Percentiles rank a stretch among this genome's conserved stretches.
These are phyloP conservation scores for Microcos paniculata DNA, from an alignment of 345 rosid species.

Conservation along the genomic window DNA sequence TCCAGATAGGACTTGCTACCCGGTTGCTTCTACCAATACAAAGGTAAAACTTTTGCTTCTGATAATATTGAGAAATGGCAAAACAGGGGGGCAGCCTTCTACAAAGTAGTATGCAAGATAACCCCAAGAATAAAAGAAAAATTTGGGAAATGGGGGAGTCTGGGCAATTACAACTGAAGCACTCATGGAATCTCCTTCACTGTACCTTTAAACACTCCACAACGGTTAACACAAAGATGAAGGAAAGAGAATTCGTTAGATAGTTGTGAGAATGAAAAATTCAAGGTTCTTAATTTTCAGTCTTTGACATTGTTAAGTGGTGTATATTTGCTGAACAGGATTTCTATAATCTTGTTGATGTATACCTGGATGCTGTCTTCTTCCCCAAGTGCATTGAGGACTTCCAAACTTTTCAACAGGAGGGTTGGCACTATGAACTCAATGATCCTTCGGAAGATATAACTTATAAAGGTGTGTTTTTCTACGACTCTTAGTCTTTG, in stretches of 20 bases:
- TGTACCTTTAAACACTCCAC: background rate
- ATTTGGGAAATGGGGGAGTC: background rate
- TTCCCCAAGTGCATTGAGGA: slow-evolving; percentile 95
- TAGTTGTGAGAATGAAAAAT: background rate
- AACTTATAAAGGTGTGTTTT: slow-evolving; percentile 70
- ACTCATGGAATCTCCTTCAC: background rate
- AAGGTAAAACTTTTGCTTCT: slow-evolving; percentile 49
- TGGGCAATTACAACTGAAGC: background rate
- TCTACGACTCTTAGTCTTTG: background rate
- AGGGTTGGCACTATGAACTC: slow-evolving; percentile 99
- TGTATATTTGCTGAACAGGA: slow-evolving; percentile 51
- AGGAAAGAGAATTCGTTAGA: background rate
- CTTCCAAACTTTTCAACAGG: slow-evolving; percentile 88
- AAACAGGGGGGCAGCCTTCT: background rate
- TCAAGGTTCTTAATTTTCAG: background rate
- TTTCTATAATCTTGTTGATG: slow-evolving; percentile 94
- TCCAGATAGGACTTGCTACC: slow-evolving; percentile 98
- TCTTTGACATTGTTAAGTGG: background rate
- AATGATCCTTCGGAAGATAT: slow-evolving; percentile 83
- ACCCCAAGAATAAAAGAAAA: background rate
- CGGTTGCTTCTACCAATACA: slow-evolving; percentile 92
- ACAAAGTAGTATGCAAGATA: background rate
- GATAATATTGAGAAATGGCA: background rate
- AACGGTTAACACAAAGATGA: background rate
- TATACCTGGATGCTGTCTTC: slow-evolving; percentile 95